phyloP scores from a whole-genome alignment of 225 moss, liverwort and hornwort species.

The Pseudisothecium myosuroides region DNA sequence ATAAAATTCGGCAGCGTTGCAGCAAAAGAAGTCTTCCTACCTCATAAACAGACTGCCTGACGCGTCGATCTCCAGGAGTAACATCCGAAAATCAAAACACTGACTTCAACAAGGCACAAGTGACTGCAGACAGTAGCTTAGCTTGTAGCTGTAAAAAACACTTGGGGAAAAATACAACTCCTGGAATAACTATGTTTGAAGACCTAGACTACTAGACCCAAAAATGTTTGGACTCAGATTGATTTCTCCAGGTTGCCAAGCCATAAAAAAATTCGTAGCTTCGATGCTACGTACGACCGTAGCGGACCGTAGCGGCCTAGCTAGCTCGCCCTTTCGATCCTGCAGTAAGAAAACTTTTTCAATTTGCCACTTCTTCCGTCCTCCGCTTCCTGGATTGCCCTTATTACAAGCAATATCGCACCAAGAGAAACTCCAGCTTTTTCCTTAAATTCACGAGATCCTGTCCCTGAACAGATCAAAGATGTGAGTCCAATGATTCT shows the following conservation, averaged over 20 bases:
- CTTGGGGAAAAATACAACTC: background rate
- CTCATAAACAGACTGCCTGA: background rate
- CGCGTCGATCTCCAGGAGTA: background rate
- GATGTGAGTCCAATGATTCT: constrained; percentile 27
- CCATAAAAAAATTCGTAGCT: background rate
- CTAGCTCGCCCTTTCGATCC: background rate
- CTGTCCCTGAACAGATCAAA: constrained; percentile 20
- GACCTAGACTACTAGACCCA: background rate
- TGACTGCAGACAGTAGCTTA: background rate
- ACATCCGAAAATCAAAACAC: background rate
- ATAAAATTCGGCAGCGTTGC: no score
- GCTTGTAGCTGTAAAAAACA: background rate
- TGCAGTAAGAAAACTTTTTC: background rate
- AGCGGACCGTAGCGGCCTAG: background rate
- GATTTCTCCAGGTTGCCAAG: background rate
- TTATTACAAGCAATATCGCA: background rate
- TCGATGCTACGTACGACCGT: background rate
- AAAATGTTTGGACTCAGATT: background rate
- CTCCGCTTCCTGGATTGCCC: background rate
- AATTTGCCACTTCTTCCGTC: background rate
- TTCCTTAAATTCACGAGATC: constrained; percentile 7
- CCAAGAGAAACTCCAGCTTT: background rate
- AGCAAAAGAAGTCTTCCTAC: background rate
- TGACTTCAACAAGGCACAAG: background rate
- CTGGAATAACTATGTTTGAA: background rate